These are phyloP conservation scores for Porodaedalea pini DNA, from an alignment of 1,284 basidiomycete species.

Conservation along the genomic window DNA sequence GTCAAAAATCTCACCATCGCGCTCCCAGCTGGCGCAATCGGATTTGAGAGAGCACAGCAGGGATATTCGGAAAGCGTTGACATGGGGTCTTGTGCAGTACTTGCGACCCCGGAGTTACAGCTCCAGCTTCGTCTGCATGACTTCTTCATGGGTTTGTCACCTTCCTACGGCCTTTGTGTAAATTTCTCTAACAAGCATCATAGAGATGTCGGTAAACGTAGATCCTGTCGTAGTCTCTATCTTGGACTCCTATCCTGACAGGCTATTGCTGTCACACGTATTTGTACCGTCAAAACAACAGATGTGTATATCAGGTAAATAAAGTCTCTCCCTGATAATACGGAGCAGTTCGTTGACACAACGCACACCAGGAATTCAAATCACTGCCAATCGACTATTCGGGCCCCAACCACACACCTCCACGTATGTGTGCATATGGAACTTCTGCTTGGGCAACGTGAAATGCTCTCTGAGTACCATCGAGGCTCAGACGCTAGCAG, in stretches of 20 bases:
- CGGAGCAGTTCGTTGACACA: not conserved
- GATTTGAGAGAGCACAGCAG: constrained; percentile 47
- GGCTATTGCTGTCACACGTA: constrained; percentile 34
- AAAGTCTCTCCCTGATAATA: not conserved
- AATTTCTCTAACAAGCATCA: not conserved
- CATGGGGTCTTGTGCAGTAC: constrained; percentile 52
- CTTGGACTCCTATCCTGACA: constrained; percentile 46
- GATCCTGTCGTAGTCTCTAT: constrained; percentile 56
- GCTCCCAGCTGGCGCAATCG: constrained; percentile 73
- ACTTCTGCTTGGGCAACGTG: constrained; percentile 64
- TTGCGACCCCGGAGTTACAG: constrained; percentile 67
- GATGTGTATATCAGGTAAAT: constrained; percentile 14
- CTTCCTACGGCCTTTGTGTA: not conserved
- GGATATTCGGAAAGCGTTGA: constrained; percentile 30
- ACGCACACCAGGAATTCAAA: constrained; percentile 59
- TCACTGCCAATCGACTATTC: constrained; percentile 81
- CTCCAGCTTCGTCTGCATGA: constrained; percentile 77
- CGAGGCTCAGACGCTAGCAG: constrained; percentile 50
- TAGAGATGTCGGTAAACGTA: constrained; percentile 78
- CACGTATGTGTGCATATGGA: constrained; percentile 90
- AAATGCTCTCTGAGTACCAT: constrained; percentile 55
- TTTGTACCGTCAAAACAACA: constrained; percentile 23
- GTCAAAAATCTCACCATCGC: constrained; percentile 56
- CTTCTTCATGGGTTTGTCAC: constrained; percentile 75
- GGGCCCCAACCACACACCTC: constrained; percentile 81